Conservation (phyloP, 2,329 filamentous ascomycete genomes). For the Fusarium virguliforme region DNA sequence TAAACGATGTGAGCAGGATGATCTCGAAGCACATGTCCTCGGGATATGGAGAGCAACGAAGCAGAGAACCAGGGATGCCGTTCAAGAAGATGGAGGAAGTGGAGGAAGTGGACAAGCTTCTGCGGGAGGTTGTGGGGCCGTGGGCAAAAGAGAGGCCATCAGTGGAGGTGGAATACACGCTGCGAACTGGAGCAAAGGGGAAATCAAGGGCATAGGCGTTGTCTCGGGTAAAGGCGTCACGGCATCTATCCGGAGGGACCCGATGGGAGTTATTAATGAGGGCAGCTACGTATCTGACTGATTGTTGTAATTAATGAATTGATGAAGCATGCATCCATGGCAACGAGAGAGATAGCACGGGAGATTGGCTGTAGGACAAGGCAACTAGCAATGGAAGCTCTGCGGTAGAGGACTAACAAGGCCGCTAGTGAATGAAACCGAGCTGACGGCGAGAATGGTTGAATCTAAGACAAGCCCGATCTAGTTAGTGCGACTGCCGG, state of each 20-base stretch:
- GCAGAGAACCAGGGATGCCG: conserved; percentile 31
- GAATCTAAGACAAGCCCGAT: conserved; percentile 38
- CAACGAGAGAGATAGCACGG: conserved; percentile 1
- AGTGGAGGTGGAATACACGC: conserved; percentile 48
- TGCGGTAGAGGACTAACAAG: conserved; percentile 17
- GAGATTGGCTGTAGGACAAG: conserved; percentile 39
- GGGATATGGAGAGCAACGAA: conserved; percentile 17
- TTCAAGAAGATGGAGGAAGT: conserved; percentile 50
- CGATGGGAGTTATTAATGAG: conserved; percentile 19
- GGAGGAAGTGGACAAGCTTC: conserved; percentile 39
- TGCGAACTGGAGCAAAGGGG: conserved; percentile 49
- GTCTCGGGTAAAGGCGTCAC: conserved; percentile 27
- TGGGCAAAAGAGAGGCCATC: conserved; percentile 42
- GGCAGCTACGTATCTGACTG: conserved; percentile 6
- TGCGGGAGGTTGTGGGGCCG: conserved; percentile 41
- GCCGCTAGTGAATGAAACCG: conserved; percentile 28
- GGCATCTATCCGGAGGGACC: conserved; percentile 6
- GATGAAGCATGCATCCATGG: conserved; percentile 5
- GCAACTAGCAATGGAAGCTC: conserved; percentile 24
- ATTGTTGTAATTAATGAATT: conserved; percentile 8
- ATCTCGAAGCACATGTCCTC: conserved; percentile 27
- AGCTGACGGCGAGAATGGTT: conserved; percentile 27
- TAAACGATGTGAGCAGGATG: conserved; percentile 27
- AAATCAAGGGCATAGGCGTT: conserved; percentile 43
- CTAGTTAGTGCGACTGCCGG: conserved; percentile 37